Base-by-base conservation (phyloP, 2,329 filamentous ascomycete genomes). In the Dendrostoma leiphaemia region DNA sequence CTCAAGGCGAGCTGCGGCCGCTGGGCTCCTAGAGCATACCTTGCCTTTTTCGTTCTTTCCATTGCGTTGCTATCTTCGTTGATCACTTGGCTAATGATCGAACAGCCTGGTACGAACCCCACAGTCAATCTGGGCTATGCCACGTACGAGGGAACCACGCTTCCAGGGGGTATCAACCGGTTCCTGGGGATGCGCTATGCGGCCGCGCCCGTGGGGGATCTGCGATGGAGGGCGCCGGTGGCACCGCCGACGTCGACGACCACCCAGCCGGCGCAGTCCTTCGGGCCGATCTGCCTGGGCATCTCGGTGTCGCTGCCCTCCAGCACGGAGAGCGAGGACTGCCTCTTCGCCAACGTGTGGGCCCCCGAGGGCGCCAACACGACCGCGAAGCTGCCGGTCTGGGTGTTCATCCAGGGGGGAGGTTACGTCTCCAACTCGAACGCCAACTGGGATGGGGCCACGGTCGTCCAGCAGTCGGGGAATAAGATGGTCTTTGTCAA, bases 401-500 rank as follows among this genome's bases (percentile, higher is more conserved):
- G 78, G 75, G 67, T 81, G 9, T 82, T 78, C 62, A 80, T 82
- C 43, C 77, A 75, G 57, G 73, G 72, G 13, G 73, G 72, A 1
- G 77, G 78, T 31, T 82, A 80, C 55, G 69, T 69, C 0, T 56
- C 59, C 15, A 75, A 79, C 53, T 67, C 72, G n/a, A 83, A 81
- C 55, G 69, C 71, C 13, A 77, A 80, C 64, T 79, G 73, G 65
- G 79, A 82, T 63, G 79, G 77, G 29, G 72, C 74, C 0, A 67
- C 71, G 23, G 69, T 80, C 3, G 70, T 82, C 23, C 64, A 71
- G 26, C 64, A 64, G 58, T 80, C 79, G 0, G 70, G 65, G 13
- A 61, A 70, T 24, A 73, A 71, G 57, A 70, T 85, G 45, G 69
- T 86, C 13, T 74, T 81, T 51, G 81, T 85, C 46, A 80, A 80